Percentiles rank a stretch among this genome's conserved stretches.
Evolutionary conservation across 371 early-diverging fungal genomes (phyloP).

Genomic region (Nematocida ironsii): DNA sequence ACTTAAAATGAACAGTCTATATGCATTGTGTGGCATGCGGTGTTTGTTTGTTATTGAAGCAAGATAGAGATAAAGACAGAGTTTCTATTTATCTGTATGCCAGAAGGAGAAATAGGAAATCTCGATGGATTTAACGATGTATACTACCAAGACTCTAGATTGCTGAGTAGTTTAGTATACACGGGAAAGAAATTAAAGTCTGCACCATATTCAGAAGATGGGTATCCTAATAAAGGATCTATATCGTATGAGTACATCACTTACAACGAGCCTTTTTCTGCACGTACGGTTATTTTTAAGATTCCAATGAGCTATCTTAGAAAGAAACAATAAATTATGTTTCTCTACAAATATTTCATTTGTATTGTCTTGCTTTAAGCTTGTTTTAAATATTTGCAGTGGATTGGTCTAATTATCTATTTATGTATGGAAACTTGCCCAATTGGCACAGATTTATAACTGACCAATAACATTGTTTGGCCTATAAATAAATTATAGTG

Average conservation of each 20-base stretch:
- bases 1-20: background rate
- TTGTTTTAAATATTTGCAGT: too few species aligned
- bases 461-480: slow-evolving; percentile 6
- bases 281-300: slow-evolving; percentile 41
- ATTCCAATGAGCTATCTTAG: slow-evolving; percentile 54
- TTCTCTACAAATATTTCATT: background rate
- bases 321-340: slow-evolving; percentile 22
- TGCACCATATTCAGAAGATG: slow-evolving; percentile 26
- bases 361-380: background rate
- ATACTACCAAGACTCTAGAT: slow-evolving; percentile 45
- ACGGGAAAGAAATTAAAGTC: slow-evolving; percentile 33
- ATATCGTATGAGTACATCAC: slow-evolving; percentile 54
- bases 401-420: background rate
- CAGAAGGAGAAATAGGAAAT: slow-evolving; percentile 4
- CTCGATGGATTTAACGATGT: slow-evolving; percentile 50
- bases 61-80: background rate
- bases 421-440: background rate
- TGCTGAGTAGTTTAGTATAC: slow-evolving; percentile 34
- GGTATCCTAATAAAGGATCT: slow-evolving; percentile 42
- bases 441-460: background rate
- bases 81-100: background rate
- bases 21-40: background rate
- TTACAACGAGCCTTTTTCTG: slow-evolving; percentile 40
- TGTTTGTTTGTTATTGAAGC: background rate
- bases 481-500: slow-evolving; percentile 10